These are phyloP conservation scores for Pichia kluyveri DNA, from an alignment of 805 yeast species.

Conservation along the genomic window DNA sequence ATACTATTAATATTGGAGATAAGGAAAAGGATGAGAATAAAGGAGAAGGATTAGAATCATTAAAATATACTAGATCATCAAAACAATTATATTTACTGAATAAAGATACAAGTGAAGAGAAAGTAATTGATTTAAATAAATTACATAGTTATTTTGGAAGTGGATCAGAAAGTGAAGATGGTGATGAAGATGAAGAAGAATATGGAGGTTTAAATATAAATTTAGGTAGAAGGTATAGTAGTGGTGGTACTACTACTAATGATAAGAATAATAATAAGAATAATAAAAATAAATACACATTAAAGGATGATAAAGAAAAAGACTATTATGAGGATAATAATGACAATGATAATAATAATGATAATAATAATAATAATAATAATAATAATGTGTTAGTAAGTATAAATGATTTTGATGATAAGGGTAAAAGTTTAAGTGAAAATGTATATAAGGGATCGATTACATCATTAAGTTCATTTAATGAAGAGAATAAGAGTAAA, in stretches of 20 bases:
- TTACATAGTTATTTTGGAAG: slow-evolving; percentile 24
- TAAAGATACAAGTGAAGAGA: slow-evolving; percentile 15
- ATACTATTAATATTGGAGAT: slow-evolving; percentile 20
- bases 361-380: neutral
- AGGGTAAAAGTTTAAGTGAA: neutral
- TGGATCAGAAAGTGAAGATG: slow-evolving; percentile 11
- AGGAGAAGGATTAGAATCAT: slow-evolving; percentile 8
- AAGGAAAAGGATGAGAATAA: slow-evolving; percentile 6
- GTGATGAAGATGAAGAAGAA: slow-evolving; percentile 4
- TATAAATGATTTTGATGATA: slow-evolving; percentile 2
- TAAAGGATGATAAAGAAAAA: neutral
- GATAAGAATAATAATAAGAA: neutral
- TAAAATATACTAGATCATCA: slow-evolving; percentile 23
- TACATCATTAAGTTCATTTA: slow-evolving; percentile 13
- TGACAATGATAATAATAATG: neutral
- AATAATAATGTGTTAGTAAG: neutral
- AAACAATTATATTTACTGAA: slow-evolving; percentile 20
- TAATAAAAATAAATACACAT: no score
- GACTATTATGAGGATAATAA: neutral
- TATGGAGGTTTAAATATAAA: neutral
- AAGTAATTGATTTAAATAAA: slow-evolving; percentile 21
- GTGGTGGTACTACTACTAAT: neutral
- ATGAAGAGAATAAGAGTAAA: slow-evolving; percentile 12
- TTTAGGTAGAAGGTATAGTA: neutral
- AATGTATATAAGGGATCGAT: slow-evolving; percentile 9